Conservation (phyloP, 768 basidiomycete species). For the Lactifluus echinatus region DNA sequence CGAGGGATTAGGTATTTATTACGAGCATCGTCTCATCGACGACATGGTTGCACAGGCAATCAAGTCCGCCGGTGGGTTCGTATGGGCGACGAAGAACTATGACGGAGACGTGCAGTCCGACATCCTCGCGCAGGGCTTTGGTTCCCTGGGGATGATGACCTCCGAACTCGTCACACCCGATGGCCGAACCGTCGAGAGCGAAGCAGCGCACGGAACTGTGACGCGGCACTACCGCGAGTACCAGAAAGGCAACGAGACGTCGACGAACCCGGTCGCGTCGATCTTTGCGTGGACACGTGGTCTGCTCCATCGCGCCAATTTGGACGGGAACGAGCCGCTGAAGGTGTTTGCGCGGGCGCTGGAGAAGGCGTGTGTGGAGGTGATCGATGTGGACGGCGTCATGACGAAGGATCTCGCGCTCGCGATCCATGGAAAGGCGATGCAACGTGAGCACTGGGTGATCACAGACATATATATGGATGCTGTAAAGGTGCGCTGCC, state of each 20-base stretch:
- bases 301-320: slow-evolving; percentile 83
- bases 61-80: slow-evolving; percentile 87
- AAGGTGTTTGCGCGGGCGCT: slow-evolving; percentile 67
- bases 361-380: slow-evolving; percentile 83
- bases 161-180: slow-evolving; percentile 92
- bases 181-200: slow-evolving; percentile 85
- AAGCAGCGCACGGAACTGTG: slow-evolving; percentile 95
- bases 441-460: slow-evolving; percentile 97
- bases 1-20: slow-evolving; percentile 67
- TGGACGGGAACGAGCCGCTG: slow-evolving; percentile 75
- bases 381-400: slow-evolving; percentile 80
- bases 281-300: slow-evolving; percentile 99
- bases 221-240: slow-evolving; percentile 96
- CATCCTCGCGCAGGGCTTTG: slow-evolving; percentile 96
- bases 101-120: slow-evolving; percentile 65
- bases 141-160: slow-evolving; percentile 97
- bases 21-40: slow-evolving; percentile 95
- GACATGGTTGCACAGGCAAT: slow-evolving; percentile 98
- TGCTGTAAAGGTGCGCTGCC: slow-evolving; percentile 65
- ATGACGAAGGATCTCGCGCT: slow-evolving; percentile 98
- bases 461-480: slow-evolving; percentile 91
- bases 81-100: slow-evolving; percentile 64
- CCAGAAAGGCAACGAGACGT: slow-evolving; percentile 96
- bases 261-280: slow-evolving; percentile 96
- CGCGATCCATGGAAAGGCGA: slow-evolving; percentile 82